Evolutionary conservation across 441 rosid species (phyloP), one percentile per base, ranked within the genome.

Genomic region (Gossypium aridum): DNA sequence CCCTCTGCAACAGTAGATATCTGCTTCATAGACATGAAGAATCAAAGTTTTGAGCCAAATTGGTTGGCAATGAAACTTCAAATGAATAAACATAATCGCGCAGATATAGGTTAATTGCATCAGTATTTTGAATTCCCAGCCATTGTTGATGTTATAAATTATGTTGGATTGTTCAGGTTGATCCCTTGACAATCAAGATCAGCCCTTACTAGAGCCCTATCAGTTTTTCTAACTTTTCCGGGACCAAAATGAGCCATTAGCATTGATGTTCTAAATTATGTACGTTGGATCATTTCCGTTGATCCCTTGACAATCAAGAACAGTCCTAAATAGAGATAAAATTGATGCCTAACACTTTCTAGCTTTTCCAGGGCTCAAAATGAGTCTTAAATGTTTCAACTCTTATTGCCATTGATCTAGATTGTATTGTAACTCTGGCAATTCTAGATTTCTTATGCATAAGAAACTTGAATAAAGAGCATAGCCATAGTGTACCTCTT

Each of bases 1-100:
- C 91, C 92, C 53, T 88, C 80, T 7, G 84, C 71, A 10, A 96
- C 79, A 2, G 79, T 77, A 7, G 90, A 88, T 79, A 91, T 77
- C 97, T 90, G 84, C 71, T 76, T 63, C 80, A 76, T 28, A 70
- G 8, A 56, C n/a, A 31, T 31, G 7, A 1, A 34, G 8, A 34
- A 34, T 34, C 39, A 34, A 34, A 34, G 8, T 34, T 34, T 34
- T 34, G 8, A 6, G 39, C 39, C 39, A 34, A 6, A 34, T 34
- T 7, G 7, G 2, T 34, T 34, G 39, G 39, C 39, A 34, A 31
- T 31, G 37, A 31, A 31, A 31, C 8, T 31, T 31, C 39, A 25
- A 8, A 51, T 8, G 12, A 8, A 26, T 25, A 26, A 53, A 51
- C 26, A 26, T 51, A 51, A 7, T 25, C n/a, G 10, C 6, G 6